Evolutionary conservation across 1,284 basidiomycete species (phyloP).

Genomic region (Ustilago crameri): DNA sequence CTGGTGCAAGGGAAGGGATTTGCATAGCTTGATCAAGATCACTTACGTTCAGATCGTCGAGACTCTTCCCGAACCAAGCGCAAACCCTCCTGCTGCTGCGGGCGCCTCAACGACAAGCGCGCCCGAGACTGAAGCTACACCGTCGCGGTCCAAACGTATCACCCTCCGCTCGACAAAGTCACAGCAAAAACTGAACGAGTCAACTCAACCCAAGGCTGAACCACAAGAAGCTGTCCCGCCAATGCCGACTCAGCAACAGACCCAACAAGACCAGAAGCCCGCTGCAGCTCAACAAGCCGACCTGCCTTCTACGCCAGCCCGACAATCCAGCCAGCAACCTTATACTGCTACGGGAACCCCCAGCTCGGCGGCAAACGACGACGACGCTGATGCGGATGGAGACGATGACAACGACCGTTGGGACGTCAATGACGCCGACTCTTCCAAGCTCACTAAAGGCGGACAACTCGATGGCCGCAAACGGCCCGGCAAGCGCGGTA

Average conservation of each 20-base stretch:
- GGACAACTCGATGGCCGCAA: slow-evolving; percentile 50
- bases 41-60: slow-evolving; percentile 54
- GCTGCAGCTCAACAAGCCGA: slow-evolving; percentile 1
- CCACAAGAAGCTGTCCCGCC: slow-evolving; percentile 14
- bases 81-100: slow-evolving; percentile 12
- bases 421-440: slow-evolving; percentile 19
- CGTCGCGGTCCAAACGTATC: slow-evolving; percentile 40
- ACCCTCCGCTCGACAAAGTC: slow-evolving; percentile 35
- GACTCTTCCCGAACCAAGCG: slow-evolving; percentile 33
- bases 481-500: slow-evolving; percentile 57
- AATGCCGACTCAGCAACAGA: slow-evolving; percentile 7
- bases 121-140: slow-evolving; percentile 7
- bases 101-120: neutral
- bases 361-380: slow-evolving; percentile 34
- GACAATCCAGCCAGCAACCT: slow-evolving; percentile 28
- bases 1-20: slow-evolving; percentile 81
- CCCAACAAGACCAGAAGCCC: slow-evolving; percentile 1
- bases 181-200: slow-evolving; percentile 33
- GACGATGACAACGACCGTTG: slow-evolving; percentile 17
- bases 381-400: slow-evolving; percentile 22
- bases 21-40: slow-evolving; percentile 68
- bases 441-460: slow-evolving; percentile 45
- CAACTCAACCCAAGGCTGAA: slow-evolving; percentile 15
- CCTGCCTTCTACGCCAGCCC: slow-evolving; percentile 18
- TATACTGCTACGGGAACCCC: slow-evolving; percentile 31